Conservation (phyloP, 164 flowering plant genomes). For the Aristolochia contorta region DNA sequence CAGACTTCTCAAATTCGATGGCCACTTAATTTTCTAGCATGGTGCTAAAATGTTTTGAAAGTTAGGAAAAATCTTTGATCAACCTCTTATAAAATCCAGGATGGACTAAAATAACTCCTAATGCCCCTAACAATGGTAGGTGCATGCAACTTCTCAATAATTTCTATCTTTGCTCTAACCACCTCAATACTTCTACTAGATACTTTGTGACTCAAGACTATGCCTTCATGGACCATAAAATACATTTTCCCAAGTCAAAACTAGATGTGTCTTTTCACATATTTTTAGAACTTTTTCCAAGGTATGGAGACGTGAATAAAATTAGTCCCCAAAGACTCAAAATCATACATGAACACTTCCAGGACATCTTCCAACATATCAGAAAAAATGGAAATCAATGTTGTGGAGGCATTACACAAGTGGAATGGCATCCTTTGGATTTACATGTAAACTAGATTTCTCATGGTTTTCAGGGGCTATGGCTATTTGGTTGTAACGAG, state of each 20-base stretch:
- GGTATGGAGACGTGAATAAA: too few relatives aligned
- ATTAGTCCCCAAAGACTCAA: too few relatives aligned
- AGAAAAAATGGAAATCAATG: not conserved
- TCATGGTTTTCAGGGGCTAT: not conserved
- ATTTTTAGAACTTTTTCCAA: not conserved
- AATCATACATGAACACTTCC: slow-evolving; percentile 7
- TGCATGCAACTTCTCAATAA: too few relatives aligned
- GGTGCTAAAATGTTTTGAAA: not conserved
- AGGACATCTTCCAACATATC: not conserved
- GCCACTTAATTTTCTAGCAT: not conserved
- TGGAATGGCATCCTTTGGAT: too few relatives aligned
- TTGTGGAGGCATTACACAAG: not conserved
- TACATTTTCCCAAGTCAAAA: too few relatives aligned
- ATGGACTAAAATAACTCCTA: not conserved
- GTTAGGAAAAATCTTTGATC: too few relatives aligned
- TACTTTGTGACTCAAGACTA: not conserved
- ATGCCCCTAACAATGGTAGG: not conserved
- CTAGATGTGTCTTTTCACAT: slow-evolving; percentile 1
- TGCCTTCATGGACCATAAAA: not conserved
- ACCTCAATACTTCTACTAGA: not conserved
- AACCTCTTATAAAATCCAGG: too few relatives aligned
- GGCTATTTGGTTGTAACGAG: too few relatives aligned
- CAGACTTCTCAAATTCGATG: not conserved
- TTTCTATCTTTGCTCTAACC: not conserved
- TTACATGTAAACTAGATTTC: too few relatives aligned